Evolutionary conservation across 495 filamentous ascomycete genomes (phyloP).

Genomic region (Annulohypoxylon stygium): DNA sequence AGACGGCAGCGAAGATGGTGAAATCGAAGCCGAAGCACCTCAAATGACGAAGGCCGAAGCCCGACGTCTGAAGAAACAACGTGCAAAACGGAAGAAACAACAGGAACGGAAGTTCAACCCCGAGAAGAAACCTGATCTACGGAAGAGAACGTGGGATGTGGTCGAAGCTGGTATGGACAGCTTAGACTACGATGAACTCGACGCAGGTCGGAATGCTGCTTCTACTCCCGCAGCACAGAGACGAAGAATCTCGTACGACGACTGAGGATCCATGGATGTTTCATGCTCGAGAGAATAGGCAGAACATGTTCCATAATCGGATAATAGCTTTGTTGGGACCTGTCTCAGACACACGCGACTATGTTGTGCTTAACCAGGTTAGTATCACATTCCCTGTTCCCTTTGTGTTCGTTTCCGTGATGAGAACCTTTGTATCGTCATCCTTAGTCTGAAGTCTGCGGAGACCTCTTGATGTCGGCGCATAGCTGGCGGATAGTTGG

Average conservation of each 20-base stretch:
- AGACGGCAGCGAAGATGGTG: slow-evolving; percentile 51
- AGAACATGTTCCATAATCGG: not conserved
- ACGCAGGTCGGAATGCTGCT: slow-evolving; percentile 34
- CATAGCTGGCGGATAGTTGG: slow-evolving; percentile 43
- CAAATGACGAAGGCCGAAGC: slow-evolving; percentile 51
- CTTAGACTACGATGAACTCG: slow-evolving; percentile 66
- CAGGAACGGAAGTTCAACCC: slow-evolving; percentile 57
- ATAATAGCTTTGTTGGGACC: not conserved
- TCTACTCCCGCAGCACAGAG: slow-evolving; percentile 53
- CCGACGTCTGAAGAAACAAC: slow-evolving; percentile 42
- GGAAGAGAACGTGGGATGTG: slow-evolving; percentile 70
- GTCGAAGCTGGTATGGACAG: slow-evolving; percentile 64
- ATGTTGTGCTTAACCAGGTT: slow-evolving; percentile 30
- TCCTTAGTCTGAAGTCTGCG: slow-evolving; percentile 71
- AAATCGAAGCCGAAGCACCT: slow-evolving; percentile 48
- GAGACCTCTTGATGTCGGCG: slow-evolving; percentile 46
- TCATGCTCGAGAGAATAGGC: not conserved
- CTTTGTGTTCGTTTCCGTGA: slow-evolving; percentile 56
- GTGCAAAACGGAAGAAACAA: slow-evolving; percentile 51
- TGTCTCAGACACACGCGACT: slow-evolving; percentile 5
- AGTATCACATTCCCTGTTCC: slow-evolving; percentile 28
- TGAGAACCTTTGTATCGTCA: slow-evolving; percentile 75
- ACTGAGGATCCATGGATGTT: slow-evolving; percentile 46
- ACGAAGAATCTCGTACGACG: slow-evolving; percentile 64
- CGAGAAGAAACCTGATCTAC: slow-evolving; percentile 65